Base-by-base conservation (phyloP, 106 monocot genomes). In the Hemerocallis citrina region DNA sequence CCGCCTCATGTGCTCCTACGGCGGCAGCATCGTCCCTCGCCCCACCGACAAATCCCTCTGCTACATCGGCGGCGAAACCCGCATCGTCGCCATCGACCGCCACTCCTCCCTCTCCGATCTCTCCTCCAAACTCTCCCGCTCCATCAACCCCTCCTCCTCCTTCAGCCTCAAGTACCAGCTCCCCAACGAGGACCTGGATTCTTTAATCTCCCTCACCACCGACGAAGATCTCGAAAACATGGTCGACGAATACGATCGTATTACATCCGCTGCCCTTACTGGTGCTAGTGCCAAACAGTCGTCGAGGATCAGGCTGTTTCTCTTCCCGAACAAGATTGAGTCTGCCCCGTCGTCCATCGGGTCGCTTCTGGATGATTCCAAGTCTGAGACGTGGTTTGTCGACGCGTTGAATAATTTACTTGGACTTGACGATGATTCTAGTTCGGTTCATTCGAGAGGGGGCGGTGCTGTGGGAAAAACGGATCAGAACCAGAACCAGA, bases 151-250 rank as follows among this genome's bases (percentile, higher is more conserved):
- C 58, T 74, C 74, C 21, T 42, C 57, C 7, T 61, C 75, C 62
- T 96, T 96, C 67, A 43, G 75, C 36, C 74, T 96, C 68, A 96
- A 90, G 74, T 96, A 96, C 74, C 90, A 96, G 81, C 86, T 96
- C 34, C 95, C 95, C 3, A 81, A 78, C 76, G 95, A 96, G 72
- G 95, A 96, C 52, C 95, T 96, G 55, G 95, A 96, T 47, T 96
- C 95, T 35, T 74, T 96, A 12, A 87, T 96, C 68, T 90, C 95
- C 34, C 74, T 96, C 51, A 77, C 90, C 52, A 87, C 90, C 34
- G 95, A 96, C 49, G 95, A 96, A 67, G 95, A 96, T 59, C 86
- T 90, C 52, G 95, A 96, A 9, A 96, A 96, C 77, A 90, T 96
- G 86, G 72, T 96, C 73, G 95, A 96, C 13, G 95, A 96, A 77